Conservation (phyloP, 331 rosid genomes). For the Rhamnella rubrinervis region DNA sequence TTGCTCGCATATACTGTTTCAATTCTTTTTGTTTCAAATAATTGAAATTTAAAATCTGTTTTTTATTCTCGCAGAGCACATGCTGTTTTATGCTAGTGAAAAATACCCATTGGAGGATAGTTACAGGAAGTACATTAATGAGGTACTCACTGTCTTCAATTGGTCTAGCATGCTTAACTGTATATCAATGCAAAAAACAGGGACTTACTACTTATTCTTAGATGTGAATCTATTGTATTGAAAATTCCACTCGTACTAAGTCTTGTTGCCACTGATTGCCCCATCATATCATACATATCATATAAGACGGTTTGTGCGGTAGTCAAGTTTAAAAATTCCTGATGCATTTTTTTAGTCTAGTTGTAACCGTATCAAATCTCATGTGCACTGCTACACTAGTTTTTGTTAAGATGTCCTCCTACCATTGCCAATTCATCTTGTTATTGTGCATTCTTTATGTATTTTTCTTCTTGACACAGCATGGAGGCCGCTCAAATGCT, state of each 20-base stretch:
- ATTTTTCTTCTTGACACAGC: constrained; percentile 47
- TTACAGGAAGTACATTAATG: constrained; percentile 79
- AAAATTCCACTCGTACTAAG: no score
- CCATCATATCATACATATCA: background rate
- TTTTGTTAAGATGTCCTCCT: constrained; percentile 10
- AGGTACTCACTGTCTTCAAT: constrained; percentile 44
- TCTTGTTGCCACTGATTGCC: no score
- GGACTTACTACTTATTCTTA: no score
- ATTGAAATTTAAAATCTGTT: no score
- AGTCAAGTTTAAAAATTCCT: no score
- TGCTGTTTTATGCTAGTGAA: constrained; percentile 97
- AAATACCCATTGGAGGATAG: constrained; percentile 89
- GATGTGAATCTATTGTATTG: no score
- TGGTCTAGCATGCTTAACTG: background rate
- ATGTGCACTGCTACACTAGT: background rate
- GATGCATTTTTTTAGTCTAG: no score
- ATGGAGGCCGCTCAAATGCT: constrained; percentile 88
- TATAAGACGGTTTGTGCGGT: no score
- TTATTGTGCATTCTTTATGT: constrained; percentile 1
- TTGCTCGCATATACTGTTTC: no score
- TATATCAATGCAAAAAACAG: background rate
- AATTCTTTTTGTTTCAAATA: no score
- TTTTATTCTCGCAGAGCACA: constrained; percentile 67
- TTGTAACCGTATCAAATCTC: no score
- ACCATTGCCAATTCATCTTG: background rate